Base-by-base conservation (phyloP, 345 rosid genomes). In the Corchorus olitorius region DNA sequence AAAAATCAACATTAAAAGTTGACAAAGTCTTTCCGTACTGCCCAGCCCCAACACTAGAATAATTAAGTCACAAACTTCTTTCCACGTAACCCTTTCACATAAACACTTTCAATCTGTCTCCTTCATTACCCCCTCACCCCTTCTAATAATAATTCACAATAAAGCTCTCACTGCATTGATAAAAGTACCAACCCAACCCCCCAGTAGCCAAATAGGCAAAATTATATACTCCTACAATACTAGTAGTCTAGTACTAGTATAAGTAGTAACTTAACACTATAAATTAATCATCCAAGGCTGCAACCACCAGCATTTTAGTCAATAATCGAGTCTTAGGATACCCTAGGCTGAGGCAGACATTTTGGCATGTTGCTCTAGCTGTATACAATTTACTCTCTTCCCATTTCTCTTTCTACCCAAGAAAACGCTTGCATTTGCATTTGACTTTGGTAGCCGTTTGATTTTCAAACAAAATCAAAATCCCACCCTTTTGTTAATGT, bases 401-500 rank as follows among this genome's bases (percentile, higher is more conserved):
- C 12, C 19, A 56, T 54, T 49, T 16, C 46, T 70, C 9, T 20
- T 14, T 33, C 7, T 48, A 4, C 72, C 7, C 20, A 45, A 13
- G 17, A 3, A 48, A 12, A 22, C 16, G 39, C n/a, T 14, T 7
- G n/a, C 41, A 39, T 46, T 14, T 7, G n/a, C 41, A 39, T 46
- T 13, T 43, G 41, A 58, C 62, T 73, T 73, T 46, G 33, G 59
- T 58, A 59, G 43, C 66, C 67, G 76, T 73, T 73, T 72, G 20
- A 22, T 58, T 73, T 73, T 45, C 76, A 73, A 73, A 73, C 37
- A 15, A 37, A 41, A 56, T 34, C 10, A 19, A 71, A 41, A 58
- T 41, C 75, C 65, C 65, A 58, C 53, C 75, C 27, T 27, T 27
- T 27, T 27, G 27, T 27, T 35, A 13, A 63, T 33, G 65, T 61